phyloP scores from a whole-genome alignment of 306 rosid species.

The Cucurbita ficifolia region DNA sequence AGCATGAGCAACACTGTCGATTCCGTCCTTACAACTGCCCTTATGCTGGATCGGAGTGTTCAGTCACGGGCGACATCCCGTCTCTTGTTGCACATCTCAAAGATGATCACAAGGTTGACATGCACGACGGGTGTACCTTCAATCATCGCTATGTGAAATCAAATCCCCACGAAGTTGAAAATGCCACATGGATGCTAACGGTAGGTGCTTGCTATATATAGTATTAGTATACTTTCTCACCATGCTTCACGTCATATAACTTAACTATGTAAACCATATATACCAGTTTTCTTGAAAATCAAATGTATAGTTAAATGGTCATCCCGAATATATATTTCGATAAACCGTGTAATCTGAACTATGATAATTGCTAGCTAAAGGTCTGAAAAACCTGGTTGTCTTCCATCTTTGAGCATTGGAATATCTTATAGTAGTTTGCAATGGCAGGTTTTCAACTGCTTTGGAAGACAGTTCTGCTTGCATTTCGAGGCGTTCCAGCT shows the following conservation, averaged over 20 bases:
- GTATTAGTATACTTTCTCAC: not conserved
- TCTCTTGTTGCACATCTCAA: conserved; percentile 70
- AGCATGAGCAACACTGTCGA: conserved; percentile 69
- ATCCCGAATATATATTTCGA: not conserved
- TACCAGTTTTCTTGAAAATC: not conserved
- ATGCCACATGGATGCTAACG: conserved; percentile 96
- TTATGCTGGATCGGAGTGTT: conserved; percentile 86
- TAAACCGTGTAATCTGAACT: not conserved
- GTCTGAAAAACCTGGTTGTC: not conserved
- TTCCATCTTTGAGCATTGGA: not conserved
- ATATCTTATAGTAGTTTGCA: not conserved
- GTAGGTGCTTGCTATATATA: conserved; percentile 25
- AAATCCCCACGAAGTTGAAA: conserved; percentile 84
- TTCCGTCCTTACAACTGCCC: conserved; percentile 84
- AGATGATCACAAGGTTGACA: conserved; percentile 79
- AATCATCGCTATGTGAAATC: conserved; percentile 87
- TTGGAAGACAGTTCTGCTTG: conserved; percentile 80
- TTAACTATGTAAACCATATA: too few species aligned
- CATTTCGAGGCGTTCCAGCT: conserved; percentile 92
- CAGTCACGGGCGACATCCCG: conserved; percentile 69
- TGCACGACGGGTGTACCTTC: conserved; percentile 87
- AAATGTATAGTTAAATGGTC: not conserved
- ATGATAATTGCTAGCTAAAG: not conserved
- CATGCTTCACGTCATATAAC: not conserved
- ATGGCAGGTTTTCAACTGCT: conserved; percentile 71